phyloP scores from a whole-genome alignment of 441 rosid genomes.

The Oxalis stricta region DNA sequence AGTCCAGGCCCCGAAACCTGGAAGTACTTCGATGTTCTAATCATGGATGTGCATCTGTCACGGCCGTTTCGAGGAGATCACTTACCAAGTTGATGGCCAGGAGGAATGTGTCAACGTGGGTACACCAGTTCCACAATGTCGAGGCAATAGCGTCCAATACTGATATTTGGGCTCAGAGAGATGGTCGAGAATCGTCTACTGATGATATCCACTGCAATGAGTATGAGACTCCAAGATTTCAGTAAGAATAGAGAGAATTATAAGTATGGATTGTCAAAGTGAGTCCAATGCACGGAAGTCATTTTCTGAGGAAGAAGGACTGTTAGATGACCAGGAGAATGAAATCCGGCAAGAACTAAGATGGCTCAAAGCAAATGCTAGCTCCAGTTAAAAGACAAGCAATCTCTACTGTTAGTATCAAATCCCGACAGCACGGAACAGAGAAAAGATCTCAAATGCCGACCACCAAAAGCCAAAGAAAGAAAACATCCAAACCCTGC shows the following conservation, averaged over 20 bases:
- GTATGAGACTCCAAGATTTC: constrained; percentile 9
- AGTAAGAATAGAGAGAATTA: constrained; percentile 18
- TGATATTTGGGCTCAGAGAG: constrained; percentile 55
- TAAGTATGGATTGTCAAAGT: constrained; percentile 15
- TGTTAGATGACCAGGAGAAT: constrained; percentile 35
- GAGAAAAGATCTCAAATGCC: constrained; percentile 2
- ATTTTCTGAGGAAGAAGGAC: constrained; percentile 10
- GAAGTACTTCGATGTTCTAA: constrained; percentile 33
- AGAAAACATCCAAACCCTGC: constrained; percentile 7
- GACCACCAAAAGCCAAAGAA: constrained; percentile 5
- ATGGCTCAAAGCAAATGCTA: constrained; percentile 81
- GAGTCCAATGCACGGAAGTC: constrained; percentile 14
- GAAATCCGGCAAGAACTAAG: constrained; percentile 58
- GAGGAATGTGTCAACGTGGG: constrained; percentile 24
- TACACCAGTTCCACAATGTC: constrained; percentile 15
- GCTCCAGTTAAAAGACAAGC: constrained; percentile 45
- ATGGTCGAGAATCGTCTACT: constrained; percentile 24
- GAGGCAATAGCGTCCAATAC: constrained; percentile 20
- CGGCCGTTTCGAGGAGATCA: constrained; percentile 80
- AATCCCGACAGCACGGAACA: constrained; percentile 8
- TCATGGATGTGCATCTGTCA: constrained; percentile 41
- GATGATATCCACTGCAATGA: constrained; percentile 26
- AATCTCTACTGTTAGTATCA: constrained; percentile 17
- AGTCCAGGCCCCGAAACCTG: constrained; percentile 24
- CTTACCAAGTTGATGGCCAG: constrained; percentile 48